These are phyloP conservation scores for Hypoxylon rickii DNA, from an alignment of 495 filamentous ascomycete species.

Conservation along the genomic window DNA sequence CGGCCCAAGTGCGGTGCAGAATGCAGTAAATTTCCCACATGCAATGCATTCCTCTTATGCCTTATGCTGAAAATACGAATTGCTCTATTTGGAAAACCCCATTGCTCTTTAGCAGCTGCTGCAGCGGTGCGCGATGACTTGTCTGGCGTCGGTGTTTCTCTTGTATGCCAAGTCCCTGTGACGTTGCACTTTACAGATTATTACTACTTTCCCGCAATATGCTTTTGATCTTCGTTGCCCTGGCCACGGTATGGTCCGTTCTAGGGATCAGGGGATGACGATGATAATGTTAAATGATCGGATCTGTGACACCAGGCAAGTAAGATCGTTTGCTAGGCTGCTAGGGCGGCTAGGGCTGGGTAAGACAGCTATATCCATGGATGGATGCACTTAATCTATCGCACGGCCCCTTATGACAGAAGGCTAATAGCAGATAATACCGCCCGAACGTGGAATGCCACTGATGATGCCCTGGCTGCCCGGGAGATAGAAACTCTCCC, in stretches of 20 bases:
- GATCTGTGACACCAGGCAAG: slow-evolving; percentile 12
- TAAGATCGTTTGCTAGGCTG: slow-evolving; percentile 20
- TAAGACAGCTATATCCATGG: no score
- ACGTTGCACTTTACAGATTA: slow-evolving; percentile 18
- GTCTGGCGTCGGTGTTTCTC: background rate
- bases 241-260: slow-evolving; percentile 10
- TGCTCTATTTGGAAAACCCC: slow-evolving; percentile 11
- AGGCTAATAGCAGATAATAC: background rate
- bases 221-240: slow-evolving; percentile 6
- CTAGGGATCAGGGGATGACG: slow-evolving; percentile 28
- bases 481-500: background rate
- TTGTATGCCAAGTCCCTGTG: slow-evolving; percentile 18
- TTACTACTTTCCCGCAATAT: background rate
- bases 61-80: slow-evolving; percentile 5
- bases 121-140: background rate
- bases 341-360: slow-evolving; percentile 31
- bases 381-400: no score
- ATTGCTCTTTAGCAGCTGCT: no score
- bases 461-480: no score
- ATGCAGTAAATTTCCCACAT: slow-evolving; percentile 17
- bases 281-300: slow-evolving; percentile 18
- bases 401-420: no score
- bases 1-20: slow-evolving; percentile 14
- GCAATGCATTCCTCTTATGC: slow-evolving; percentile 25
- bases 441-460: background rate